Evolutionary conservation across 352 stramenopile species (phyloP).

Genomic region (Globisporangium middletonii): DNA sequence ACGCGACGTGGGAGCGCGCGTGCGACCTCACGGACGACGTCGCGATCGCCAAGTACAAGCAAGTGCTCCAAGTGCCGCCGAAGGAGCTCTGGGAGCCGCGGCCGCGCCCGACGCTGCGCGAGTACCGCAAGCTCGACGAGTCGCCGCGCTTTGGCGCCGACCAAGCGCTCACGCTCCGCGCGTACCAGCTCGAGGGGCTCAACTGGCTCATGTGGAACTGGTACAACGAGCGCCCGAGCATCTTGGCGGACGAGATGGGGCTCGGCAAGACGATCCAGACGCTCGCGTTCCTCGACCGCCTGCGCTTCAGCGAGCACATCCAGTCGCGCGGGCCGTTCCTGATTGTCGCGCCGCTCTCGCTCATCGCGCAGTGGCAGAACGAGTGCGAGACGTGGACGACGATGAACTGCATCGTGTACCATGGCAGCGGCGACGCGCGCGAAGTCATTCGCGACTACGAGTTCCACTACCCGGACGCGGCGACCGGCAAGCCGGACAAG

Average conservation of each 20-base stretch:
- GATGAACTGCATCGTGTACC: slow-evolving; percentile 99
- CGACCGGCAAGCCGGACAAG: slow-evolving; percentile 60
- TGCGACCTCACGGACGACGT: slow-evolving; percentile 84
- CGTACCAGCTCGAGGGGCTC: slow-evolving; percentile 84
- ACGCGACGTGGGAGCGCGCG: slow-evolving; percentile 84
- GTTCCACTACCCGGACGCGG: slow-evolving; percentile 85
- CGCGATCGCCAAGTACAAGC: slow-evolving; percentile 71
- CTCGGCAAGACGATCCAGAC: slow-evolving; percentile 93
- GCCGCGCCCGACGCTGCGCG: slow-evolving; percentile 64
- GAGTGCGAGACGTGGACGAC: slow-evolving; percentile 98
- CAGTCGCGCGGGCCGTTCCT: slow-evolving; percentile 94
- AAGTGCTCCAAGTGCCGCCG: slow-evolving; percentile 46
- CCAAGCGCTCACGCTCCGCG: slow-evolving; percentile 60
- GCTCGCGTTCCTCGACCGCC: slow-evolving; percentile 91
- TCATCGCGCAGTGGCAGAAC: slow-evolving; percentile 99
- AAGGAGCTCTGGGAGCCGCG: slow-evolving; percentile 51
- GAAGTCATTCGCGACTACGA: slow-evolving; percentile 95
- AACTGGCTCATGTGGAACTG: slow-evolving; percentile 90
- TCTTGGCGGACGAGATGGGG: slow-evolving; percentile 89
- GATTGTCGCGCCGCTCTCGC: slow-evolving; percentile 97
- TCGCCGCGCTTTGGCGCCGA: slow-evolving; percentile 74
- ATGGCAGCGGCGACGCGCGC: slow-evolving; percentile 92
- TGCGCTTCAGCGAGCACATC: slow-evolving; percentile 89
- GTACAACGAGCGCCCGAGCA: slow-evolving; percentile 86
- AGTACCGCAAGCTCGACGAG: slow-evolving; percentile 84